phyloP scores from a whole-genome alignment of 768 basidiomycete species.

The Trametes cubensis region DNA sequence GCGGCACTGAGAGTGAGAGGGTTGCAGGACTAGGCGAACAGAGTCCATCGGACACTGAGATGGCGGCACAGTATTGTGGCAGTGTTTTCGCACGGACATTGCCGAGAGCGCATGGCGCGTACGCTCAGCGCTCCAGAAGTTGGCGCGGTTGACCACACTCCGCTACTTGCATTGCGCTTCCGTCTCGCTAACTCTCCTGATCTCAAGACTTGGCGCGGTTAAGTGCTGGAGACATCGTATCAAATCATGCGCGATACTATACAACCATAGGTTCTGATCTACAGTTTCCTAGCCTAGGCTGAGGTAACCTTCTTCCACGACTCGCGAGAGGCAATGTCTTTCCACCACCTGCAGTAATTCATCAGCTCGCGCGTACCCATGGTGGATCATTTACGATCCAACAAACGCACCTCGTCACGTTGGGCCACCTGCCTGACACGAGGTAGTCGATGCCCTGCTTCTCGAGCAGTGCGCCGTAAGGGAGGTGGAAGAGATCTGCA shows the following conservation, averaged over 20 bases:
- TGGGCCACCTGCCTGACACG: constrained; percentile 39
- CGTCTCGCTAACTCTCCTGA: no score
- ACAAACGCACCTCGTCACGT: constrained; percentile 45
- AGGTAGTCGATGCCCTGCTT: constrained; percentile 35
- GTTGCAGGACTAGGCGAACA: no score
- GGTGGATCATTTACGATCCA: background rate
- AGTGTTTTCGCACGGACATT: no score
- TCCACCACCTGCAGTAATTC: constrained; percentile 50
- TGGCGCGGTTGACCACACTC: no score
- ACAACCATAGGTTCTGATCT: background rate
- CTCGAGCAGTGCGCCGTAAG: constrained; percentile 42
- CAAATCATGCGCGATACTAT: background rate
- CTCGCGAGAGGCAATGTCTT: constrained; percentile 47
- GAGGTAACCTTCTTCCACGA: constrained; percentile 42
- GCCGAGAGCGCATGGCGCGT: no score
- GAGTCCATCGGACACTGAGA: no score
- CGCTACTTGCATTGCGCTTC: no score
- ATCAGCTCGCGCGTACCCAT: background rate
- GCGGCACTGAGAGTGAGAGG: no score
- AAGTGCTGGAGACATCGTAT: no score
- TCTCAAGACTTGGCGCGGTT: no score
- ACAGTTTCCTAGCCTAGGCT: background rate
- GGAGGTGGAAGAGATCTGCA: constrained; percentile 61
- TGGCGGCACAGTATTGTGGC: no score
- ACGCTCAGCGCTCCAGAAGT: no score